Base-by-base conservation (phyloP, 139 green algal genomes). In the Chlamydomonas sp. region DNA sequence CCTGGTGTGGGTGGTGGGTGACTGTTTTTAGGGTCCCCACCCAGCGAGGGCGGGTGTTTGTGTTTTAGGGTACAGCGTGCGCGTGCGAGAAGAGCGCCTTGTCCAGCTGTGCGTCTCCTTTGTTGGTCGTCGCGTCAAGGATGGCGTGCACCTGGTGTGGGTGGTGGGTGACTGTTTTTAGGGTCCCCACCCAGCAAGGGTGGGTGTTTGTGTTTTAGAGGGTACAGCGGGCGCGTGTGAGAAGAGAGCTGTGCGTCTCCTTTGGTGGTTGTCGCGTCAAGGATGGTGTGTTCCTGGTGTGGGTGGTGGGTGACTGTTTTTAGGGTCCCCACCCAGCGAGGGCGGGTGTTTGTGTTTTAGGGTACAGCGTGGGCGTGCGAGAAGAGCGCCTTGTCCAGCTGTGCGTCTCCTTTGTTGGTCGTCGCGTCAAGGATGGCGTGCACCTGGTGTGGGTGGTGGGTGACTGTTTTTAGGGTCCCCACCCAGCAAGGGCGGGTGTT, bases 311-410 rank as follows among this genome's bases (percentile, higher is more conserved):
- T 4, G 49, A 5, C n/a, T 35, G 10, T 54, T 16, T n/a, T n/a
- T 10, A 10, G 16, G 43, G 43, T 16, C 10, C 43, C 43, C 16
- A 16, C 13, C 16, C 43, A n/a, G n/a, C n/a, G n/a, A n/a, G n/a
- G n/a, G n/a, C n/a, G n/a, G n/a, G n/a, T n/a, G n/a, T n/a, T n/a
- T n/a, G n/a, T n/a, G n/a, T n/a, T n/a, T n/a, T n/a, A n/a, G n/a
- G n/a, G n/a, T n/a, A 89, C 78, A 33, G 67, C 69, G 35, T 82
- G 73, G 1, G 83, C 83, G 58, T 87, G 76, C 35, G 64, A 71
- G 48, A 83, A 89, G 34, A 89, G 76, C 0, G 83, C 80, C 13
- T 67, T 60, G 72, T 89, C 80, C 47, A 89, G 78, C n/a, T 58
- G 16, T 1, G 33, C 35, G 68, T 84, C 69, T 16, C 73, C 78